Conservation (phyloP, 345 rosid species). For the Leavenworthia alabamica region DNA sequence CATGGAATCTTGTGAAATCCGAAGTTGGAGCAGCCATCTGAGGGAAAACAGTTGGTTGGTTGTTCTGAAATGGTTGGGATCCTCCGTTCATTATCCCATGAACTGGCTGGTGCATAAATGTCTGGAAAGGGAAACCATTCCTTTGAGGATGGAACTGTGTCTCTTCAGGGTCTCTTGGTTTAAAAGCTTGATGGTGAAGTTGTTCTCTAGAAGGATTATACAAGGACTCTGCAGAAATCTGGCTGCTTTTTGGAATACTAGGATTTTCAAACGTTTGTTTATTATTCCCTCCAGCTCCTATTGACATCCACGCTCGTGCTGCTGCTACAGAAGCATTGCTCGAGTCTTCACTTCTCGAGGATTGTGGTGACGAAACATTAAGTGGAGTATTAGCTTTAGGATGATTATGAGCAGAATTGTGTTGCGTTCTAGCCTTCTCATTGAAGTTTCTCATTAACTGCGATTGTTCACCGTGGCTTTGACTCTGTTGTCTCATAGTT, state of each 20-base stretch:
- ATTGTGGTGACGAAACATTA: conserved; percentile 33
- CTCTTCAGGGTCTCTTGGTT: conserved; percentile 38
- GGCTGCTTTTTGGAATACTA: conserved; percentile 37
- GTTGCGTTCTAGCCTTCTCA: conserved; percentile 55
- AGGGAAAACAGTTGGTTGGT: conserved; percentile 43
- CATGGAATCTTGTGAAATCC: conserved; percentile 56
- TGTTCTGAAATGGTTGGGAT: conserved; percentile 31
- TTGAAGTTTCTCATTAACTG: conserved; percentile 49
- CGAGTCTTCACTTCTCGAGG: conserved; percentile 47
- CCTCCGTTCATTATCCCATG: conserved; percentile 37
- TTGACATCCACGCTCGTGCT: conserved; percentile 84
- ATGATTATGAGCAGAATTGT: conserved; percentile 25
- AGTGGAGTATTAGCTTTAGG: conserved; percentile 19
- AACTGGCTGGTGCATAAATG: conserved; percentile 46
- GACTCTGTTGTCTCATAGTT: conserved; percentile 29
- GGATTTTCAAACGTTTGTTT: conserved; percentile 46
- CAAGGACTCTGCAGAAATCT: conserved; percentile 51
- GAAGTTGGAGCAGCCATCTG: conserved; percentile 40
- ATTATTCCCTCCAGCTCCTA: conserved; percentile 61
- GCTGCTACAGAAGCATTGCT: conserved; percentile 62
- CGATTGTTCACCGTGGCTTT: conserved; percentile 51
- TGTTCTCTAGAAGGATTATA: conserved; percentile 60
- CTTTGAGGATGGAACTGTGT: conserved; percentile 48
- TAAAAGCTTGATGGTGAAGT: conserved; percentile 41
- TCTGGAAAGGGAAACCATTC: conserved; percentile 47